A percentile compares a stretch with the other conserved stretches of the same genome.
phyloP scores from a whole-genome alignment of 257 asterid species.

The Datura wrightii region DNA sequence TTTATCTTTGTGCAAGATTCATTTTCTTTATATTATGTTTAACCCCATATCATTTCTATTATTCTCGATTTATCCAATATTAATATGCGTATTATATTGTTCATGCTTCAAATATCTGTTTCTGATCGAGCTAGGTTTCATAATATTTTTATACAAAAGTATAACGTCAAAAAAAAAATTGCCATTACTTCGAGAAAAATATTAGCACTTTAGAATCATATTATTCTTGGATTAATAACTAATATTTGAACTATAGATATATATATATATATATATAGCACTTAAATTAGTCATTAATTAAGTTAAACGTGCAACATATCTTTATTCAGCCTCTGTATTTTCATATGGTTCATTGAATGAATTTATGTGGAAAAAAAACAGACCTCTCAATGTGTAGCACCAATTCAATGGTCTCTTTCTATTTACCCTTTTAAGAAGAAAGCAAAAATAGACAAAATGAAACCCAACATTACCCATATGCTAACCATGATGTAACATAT shows the following conservation, averaged over 20 bases:
- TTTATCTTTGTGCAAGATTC: neutral
- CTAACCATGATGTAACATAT: conserved; percentile 22
- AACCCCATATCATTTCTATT: neutral
- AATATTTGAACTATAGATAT: neutral
- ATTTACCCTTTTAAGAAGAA: conserved; percentile 16
- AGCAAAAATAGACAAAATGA: neutral
- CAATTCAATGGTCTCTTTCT: conserved; percentile 12
- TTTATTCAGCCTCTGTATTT: neutral
- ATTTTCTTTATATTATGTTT: neutral
- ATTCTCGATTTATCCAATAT: neutral
- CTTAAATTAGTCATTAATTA: neutral
- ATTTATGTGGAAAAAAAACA: neutral
- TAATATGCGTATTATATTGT: neutral
- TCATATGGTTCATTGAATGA: neutral
- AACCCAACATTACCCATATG: conserved; percentile 10
- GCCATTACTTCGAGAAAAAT: no score
- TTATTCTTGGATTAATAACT: neutral
- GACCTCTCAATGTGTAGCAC: conserved; percentile 14
- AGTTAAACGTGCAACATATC: neutral
- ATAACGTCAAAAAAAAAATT: neutral
- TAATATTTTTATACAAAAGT: no score
- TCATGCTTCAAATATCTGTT: neutral
- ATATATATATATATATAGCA: neutral
- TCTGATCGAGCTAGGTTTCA: neutral
- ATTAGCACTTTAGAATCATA: no score